Conservation (phyloP, 441 rosid species). For the Gossypium gossypioides region DNA sequence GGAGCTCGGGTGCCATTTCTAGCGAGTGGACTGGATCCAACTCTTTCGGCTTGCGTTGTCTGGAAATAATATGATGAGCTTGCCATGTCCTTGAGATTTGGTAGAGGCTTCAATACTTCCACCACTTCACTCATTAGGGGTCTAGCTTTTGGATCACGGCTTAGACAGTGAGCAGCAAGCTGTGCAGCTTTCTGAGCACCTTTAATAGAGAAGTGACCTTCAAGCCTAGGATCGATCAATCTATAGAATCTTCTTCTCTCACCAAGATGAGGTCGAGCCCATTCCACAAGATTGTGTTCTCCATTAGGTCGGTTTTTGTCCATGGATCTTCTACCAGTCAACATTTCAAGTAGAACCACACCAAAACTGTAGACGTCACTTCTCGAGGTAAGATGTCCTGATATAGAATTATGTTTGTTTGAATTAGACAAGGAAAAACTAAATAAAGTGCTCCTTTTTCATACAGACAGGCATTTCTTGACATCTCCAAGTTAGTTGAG, state of each 20-base stretch:
- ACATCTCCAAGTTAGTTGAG: neutral
- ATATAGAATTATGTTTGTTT: conserved; percentile 8
- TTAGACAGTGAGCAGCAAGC: conserved; percentile 76
- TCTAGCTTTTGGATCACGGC: conserved; percentile 79
- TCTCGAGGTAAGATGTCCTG: conserved; percentile 89
- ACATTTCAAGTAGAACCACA: conserved; percentile 78
- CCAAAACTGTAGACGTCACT: conserved; percentile 93
- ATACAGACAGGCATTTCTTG: neutral
- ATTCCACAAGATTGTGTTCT: conserved; percentile 81
- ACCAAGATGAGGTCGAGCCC: conserved; percentile 82
- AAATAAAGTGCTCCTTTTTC: neutral
- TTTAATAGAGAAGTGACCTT: conserved; percentile 78
- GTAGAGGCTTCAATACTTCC: conserved; percentile 65
- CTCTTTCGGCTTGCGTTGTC: conserved; percentile 56
- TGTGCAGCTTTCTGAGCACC: conserved; percentile 81
- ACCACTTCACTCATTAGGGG: conserved; percentile 86
- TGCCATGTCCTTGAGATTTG: conserved; percentile 79
- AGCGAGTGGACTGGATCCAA: conserved; percentile 47
- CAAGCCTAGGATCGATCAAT: conserved; percentile 74
- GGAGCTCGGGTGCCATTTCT: conserved; percentile 38
- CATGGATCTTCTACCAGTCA: conserved; percentile 83
- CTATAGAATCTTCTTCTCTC: conserved; percentile 72
- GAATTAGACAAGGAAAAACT: conserved; percentile 8
- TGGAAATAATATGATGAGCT: conserved; percentile 81
- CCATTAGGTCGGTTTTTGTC: conserved; percentile 83